Conservation (phyloP, 805 yeast genomes). For the Wickerhamomyces hampshirensis region DNA sequence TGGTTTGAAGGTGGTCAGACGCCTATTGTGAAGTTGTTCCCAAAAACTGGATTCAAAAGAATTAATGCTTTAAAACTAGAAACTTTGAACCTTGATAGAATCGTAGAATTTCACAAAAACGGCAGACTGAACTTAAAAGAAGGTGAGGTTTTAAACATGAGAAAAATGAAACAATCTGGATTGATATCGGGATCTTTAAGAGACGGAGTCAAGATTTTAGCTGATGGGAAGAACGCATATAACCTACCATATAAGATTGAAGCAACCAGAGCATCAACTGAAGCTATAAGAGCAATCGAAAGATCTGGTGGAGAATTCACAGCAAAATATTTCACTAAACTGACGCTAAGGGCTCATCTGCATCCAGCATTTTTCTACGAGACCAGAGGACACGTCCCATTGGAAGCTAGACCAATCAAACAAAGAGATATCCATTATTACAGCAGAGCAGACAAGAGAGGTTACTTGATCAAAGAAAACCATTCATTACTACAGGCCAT, state of each 20-base stretch:
- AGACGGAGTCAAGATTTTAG: slow-evolving; percentile 81
- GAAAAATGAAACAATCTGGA: slow-evolving; percentile 70
- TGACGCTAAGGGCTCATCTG: slow-evolving; percentile 71
- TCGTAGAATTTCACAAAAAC: slow-evolving; percentile 64
- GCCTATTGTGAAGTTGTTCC: slow-evolving; percentile 81
- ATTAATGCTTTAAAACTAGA: slow-evolving; percentile 47
- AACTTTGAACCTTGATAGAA: slow-evolving; percentile 55
- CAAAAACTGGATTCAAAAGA: slow-evolving; percentile 77
- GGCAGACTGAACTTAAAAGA: slow-evolving; percentile 57
- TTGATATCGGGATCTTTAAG: slow-evolving; percentile 63
- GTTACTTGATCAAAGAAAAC: slow-evolving; percentile 54
- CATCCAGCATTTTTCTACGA: slow-evolving; percentile 65
- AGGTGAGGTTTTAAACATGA: slow-evolving; percentile 68
- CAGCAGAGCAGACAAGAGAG: slow-evolving; percentile 65
- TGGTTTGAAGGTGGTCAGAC: slow-evolving; percentile 99
- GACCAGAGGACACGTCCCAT: slow-evolving; percentile 75
- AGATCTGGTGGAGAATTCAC: slow-evolving; percentile 67
- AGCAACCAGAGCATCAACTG: slow-evolving; percentile 73
- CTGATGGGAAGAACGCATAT: slow-evolving; percentile 48
- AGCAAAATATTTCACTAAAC: slow-evolving; percentile 61
- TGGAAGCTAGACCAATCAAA: slow-evolving; percentile 80
- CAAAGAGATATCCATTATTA: slow-evolving; percentile 79
- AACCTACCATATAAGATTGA: slow-evolving; percentile 69
- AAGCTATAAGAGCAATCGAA: slow-evolving; percentile 73
- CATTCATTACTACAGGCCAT: slow-evolving; percentile 20